Base-by-base conservation (phyloP, 2,329 filamentous ascomycete genomes). In the Ascochyta pisi region DNA sequence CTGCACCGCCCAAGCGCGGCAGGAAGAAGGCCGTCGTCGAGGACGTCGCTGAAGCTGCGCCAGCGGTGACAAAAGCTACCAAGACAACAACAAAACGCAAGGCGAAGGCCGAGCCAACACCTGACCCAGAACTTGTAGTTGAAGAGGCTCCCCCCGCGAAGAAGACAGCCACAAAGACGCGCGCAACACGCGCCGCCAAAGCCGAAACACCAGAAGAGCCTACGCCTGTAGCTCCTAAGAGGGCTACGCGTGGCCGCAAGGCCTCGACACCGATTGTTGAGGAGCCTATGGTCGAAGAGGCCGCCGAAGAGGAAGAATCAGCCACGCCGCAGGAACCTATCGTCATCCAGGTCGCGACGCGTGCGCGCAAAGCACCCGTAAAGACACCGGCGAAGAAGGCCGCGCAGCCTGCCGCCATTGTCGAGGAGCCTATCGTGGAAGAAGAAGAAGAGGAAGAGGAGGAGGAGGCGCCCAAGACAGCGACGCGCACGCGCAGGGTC, bases 1-100 rank as follows among this genome's bases (percentile, higher is more conserved):
- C 64, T 37, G 69, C 69, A 27, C 68, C 70, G 45, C 70, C 70
- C 45, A 73, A 73, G 56, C 68, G 70, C 60, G 58, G 59, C 49
- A 69, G 62, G 62, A 69, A 64, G 61, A 68, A 68, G 63, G 61
- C 63, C 8, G 61, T 50, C 19, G 54, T 56, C 46, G 68, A 66
- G 39, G 66, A 67, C 49, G 55, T 48, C 7, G 22, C 55, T 27
- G 64, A 58, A 31, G 57, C 64, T 19, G 58, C 64, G 40, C 62
- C 68, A 50, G 48, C 53, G 26, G 29, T 50, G 13, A 44, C 60
- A 26, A 70, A 67, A 61, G 24, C 60, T 31, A 60, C 63, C 6
- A 68, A 65, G 41, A 47, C 63, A 26, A 61, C 65, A n/a, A 51
- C 57, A n/a, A 67, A 61, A 52, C 60, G 63, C 57, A 68, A 63